Conservation (phyloP, 495 filamentous ascomycete genomes). For the Lepraria neglecta region DNA sequence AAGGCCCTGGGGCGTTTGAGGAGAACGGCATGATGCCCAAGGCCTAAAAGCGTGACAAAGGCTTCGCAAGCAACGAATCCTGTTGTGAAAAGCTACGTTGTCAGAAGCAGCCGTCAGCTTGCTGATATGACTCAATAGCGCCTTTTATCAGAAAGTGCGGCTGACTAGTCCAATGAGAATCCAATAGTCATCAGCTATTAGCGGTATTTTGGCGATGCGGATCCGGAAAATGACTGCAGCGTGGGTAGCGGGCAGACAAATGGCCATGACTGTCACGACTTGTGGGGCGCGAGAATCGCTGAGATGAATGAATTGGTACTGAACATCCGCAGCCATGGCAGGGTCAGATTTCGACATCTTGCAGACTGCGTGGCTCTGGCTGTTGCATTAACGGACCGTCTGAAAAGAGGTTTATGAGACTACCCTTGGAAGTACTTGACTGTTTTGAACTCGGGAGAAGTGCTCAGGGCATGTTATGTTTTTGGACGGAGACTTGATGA, state of each 20-base stretch:
- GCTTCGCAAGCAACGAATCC: not conserved
- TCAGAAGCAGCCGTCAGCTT: not conserved
- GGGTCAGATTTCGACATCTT: too few species aligned
- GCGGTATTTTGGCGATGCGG: not conserved
- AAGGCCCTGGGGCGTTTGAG: not conserved
- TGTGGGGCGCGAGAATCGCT: constrained; percentile 1
- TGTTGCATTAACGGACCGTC: too few species aligned
- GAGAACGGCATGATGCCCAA: constrained; percentile 4
- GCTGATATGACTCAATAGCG: too few species aligned
- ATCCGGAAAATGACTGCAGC: constrained; percentile 1
- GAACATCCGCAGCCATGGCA: too few species aligned
- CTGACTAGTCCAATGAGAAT: constrained; percentile 6
- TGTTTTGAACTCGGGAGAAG: too few species aligned
- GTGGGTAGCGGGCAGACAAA: not conserved
- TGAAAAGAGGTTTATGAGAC: too few species aligned
- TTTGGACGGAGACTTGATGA: too few species aligned
- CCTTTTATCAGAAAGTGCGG: too few species aligned
- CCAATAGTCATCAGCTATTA: constrained; percentile 14
- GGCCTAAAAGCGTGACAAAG: not conserved
- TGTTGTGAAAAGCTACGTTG: constrained; percentile 9
- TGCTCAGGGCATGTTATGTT: too few species aligned
- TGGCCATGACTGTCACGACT: not conserved
- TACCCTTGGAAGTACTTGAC: too few species aligned
- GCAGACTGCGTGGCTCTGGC: too few species aligned
- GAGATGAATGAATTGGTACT: constrained; percentile 8